Percentiles rank a stretch among this genome's conserved stretches.
Conservation (phyloP, 148 eudicot genomes). For the Amaranthus cruentus region DNA sequence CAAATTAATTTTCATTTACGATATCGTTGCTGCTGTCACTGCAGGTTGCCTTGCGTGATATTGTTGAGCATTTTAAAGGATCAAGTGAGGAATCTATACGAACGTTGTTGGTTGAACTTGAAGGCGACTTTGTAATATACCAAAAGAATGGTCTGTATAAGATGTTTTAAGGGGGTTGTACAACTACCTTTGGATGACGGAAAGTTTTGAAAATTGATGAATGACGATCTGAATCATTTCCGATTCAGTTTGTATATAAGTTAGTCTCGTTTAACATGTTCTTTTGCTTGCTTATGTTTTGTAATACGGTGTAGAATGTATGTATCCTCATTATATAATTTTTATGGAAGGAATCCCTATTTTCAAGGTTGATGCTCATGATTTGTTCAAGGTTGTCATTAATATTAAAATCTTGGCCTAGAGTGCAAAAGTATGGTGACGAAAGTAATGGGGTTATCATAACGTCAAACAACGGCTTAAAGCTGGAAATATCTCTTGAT, state of each 20-base stretch:
- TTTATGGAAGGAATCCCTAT: not conserved
- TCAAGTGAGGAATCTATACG: constrained; percentile 40
- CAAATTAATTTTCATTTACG: not conserved
- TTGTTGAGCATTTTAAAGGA: constrained; percentile 48
- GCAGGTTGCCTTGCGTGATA: constrained; percentile 54
- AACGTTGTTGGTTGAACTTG: constrained; percentile 44
- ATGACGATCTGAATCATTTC: not conserved
- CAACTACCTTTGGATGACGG: not conserved
- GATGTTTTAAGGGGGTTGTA: constrained; percentile 22
- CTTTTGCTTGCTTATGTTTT: not conserved
- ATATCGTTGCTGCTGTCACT: not conserved
- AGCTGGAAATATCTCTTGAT: too few relatives aligned
- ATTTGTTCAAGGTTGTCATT: too few relatives aligned
- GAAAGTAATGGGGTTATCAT: too few relatives aligned
- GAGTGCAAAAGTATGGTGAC: too few relatives aligned
- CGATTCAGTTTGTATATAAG: not conserved
- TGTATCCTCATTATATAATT: not conserved
- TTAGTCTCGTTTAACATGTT: not conserved
- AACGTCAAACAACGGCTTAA: too few relatives aligned
- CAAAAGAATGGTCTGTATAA: constrained; percentile 52
- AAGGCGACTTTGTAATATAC: constrained; percentile 53
- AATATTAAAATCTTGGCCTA: too few relatives aligned
- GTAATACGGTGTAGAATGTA: not conserved
- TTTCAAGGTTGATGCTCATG: not conserved
- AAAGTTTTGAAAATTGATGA: too few relatives aligned